Base-by-base conservation (phyloP, 78 protist genomes). In the Bigelowiella natans region DNA sequence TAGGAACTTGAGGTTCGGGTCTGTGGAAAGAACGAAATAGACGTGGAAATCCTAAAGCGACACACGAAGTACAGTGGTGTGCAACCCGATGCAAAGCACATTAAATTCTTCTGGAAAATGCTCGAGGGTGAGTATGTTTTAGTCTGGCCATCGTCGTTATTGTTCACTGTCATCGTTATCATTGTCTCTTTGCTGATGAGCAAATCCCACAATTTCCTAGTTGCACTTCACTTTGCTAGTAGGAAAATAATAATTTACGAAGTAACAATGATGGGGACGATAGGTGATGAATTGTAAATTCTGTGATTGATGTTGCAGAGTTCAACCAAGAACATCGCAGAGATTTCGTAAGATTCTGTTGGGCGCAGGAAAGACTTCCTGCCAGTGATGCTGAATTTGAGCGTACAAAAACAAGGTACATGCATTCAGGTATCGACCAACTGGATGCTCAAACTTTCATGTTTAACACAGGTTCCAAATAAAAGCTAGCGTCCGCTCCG, bases 301-400 rank as follows among this genome's bases (percentile, higher is more conserved):
- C n/a, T n/a, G n/a, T n/a, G n/a, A n/a, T n/a, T n/a, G n/a, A n/a
- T n/a, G n/a, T n/a, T n/a, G n/a, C n/a, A n/a, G n/a, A n/a, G 39
- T 90, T 92, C 89, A 34, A 31, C 2, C 93, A 88, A 37, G 38
- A 88, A 29, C 88, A 92, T 36, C 26, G 1, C 40, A 82, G 92
- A 36, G 39, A 2, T 34, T 92, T 92, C 83, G 37, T 89, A 2
- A 88, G 92, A 31, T 88, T 92, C 73, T 39, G 90, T 11, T 92
- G 93, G 93, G 93, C 93, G 64, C 93, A 92, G 82, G 93, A 92
- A 51, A n/a, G 91, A 7, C 31, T 89, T 39, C 94, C 91, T 2
- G 89, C 85, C 31, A 29, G 37, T 36, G 92, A 92, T 38, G 40
- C 30, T 7, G 94, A 92, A 88, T 92, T 39, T 18, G 92, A 40